Conservation (phyloP, 768 basidiomycete genomes). For the Roridomyces roridus region DNA sequence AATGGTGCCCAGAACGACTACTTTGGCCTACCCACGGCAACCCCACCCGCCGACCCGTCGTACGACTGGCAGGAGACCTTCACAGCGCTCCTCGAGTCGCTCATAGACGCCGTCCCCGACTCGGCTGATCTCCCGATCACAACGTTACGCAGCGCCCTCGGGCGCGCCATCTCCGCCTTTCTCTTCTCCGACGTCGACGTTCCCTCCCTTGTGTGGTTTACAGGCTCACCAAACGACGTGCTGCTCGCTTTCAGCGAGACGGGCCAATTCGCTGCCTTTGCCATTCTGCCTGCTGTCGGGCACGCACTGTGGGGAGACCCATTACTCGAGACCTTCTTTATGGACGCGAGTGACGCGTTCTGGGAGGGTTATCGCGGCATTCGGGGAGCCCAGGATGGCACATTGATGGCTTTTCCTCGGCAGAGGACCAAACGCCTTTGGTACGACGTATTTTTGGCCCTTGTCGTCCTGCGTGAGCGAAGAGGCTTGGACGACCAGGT, state of each 20-base stretch:
- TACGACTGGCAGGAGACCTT: conserved; percentile 85
- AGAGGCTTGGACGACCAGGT: conserved; percentile 29
- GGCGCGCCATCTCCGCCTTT: conserved; percentile 75
- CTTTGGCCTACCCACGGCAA: conserved; percentile 59
- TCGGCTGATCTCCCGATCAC: conserved; percentile 28
- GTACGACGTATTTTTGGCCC: conserved; percentile 73
- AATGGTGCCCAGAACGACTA: conserved; percentile 74
- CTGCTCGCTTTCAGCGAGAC: conserved; percentile 44
- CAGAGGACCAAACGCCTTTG: conserved; percentile 80
- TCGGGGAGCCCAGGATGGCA: conserved; percentile 45
- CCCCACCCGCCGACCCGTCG: conserved; percentile 41
- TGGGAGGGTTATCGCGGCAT: conserved; percentile 63
- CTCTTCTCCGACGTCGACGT: conserved; percentile 81
- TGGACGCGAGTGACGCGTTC: conserved; percentile 56
- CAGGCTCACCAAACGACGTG: conserved; percentile 63
- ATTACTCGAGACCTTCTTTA: conserved; percentile 70
- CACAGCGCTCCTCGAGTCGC: conserved; percentile 59
- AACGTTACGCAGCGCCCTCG: conserved; percentile 53
- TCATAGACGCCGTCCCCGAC: conserved; percentile 50
- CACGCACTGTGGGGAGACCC: conserved; percentile 82
- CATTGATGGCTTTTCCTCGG: conserved; percentile 60
- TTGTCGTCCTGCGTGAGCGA: conserved; percentile 55
- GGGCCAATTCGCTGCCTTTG: conserved; percentile 38
- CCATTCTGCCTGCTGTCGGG: conserved; percentile 55
- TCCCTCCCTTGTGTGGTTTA: conserved; percentile 70